Base-by-base conservation (phyloP, 106 monocot species). In the Dendrobium nobile region DNA sequence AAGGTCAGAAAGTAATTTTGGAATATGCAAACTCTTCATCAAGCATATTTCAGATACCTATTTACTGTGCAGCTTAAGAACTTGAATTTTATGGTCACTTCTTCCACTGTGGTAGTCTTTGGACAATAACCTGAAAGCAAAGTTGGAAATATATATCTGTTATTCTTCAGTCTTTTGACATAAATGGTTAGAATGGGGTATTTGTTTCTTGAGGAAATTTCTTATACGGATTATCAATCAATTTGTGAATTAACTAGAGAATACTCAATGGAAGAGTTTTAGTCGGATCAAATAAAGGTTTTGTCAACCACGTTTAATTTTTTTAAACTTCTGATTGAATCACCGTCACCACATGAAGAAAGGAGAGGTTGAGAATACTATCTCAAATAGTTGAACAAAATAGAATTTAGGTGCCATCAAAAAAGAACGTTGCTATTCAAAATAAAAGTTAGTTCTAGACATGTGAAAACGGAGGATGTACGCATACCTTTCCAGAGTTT, bases 401-500 rank as follows among this genome's bases (percentile, higher is more conserved):
- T 16, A 40, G 37, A 33, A 72, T 37, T 31, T 4, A 15, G 15
- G 37, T 40, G 13, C 15, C 2, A 72, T 13, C 13, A 27, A 72
- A 72, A 4, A 31, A 72, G 9, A 11, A 37, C 0, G 13, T 11
- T 4, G 13, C 2, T 11, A 47, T 22, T 8, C 24, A 68, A 22
- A 7, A 47, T 47, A 11, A 47, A 11, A 47, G 2, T 59, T 59
- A 20, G 20, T n/a, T 59, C 7, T 20, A 59, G n/a, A 59, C 18
- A 20, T 59, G n/a, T 59, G 20, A 59, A 59, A 59, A 10, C 17
- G 54, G 54, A 54, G 54, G 17, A 19, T 20, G 4, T 11, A 18
- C 4, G 20, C 15, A 19, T 87, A 92, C 96, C 94, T 93, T 94
- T 68, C 96, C 96, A 45, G 89, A 79, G 79, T 94, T 97, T 77